Conservation (phyloP, 225 moss, liverwort and hornwort genomes). For the Pseudoscleropodium purum region DNA sequence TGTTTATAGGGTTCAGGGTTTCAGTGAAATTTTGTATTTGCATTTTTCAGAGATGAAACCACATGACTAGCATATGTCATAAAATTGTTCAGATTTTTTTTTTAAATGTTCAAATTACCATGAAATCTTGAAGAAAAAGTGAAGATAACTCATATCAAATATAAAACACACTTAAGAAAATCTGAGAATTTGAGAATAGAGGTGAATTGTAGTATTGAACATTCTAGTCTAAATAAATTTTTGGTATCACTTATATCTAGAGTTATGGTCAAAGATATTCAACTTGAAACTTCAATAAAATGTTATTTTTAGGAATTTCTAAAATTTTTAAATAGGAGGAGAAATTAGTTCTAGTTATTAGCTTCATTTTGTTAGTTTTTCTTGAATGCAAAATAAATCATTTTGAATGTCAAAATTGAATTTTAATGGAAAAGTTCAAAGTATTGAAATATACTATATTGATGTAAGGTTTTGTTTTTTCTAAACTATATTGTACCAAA, state of each 20-base stretch:
- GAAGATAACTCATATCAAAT: not conserved
- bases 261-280: not conserved
- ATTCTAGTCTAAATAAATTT: not conserved
- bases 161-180: not conserved
- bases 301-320: too few species aligned
- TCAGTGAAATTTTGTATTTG: not conserved
- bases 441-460: not conserved
- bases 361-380: not conserved
- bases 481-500: rapidly evolving
- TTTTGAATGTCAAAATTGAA: not conserved
- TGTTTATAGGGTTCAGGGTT: not conserved
- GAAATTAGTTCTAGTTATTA: not conserved
- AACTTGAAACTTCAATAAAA: not conserved
- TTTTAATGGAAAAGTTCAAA: not conserved
- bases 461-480: not conserved
- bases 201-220: not conserved
- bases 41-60: not conserved
- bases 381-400: not conserved
- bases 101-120: not conserved
- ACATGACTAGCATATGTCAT: not conserved
- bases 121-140: not conserved
- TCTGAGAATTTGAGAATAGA: not conserved
- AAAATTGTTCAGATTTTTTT: not conserved
- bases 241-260: not conserved
- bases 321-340: not conserved